Evolutionary conservation across 1,284 basidiomycete species (phyloP), one percentile per base, ranked within the genome.

Genomic region (Apiotrichum sp.): DNA sequence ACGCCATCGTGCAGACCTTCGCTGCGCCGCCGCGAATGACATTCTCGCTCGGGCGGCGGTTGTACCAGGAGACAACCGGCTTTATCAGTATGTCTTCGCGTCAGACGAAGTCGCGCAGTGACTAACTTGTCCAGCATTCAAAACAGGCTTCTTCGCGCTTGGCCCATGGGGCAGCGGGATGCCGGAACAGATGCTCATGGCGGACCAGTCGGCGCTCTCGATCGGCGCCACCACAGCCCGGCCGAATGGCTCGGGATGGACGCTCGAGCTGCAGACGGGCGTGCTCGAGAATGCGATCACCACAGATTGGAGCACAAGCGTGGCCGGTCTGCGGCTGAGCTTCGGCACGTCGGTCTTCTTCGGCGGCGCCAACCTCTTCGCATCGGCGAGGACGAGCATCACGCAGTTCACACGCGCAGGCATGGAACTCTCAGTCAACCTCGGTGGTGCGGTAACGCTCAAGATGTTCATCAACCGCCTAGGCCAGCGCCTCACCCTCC

Each of bases 401-500:
- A 74, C 74, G 8, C 64, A 69, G 40, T 62, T 67, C 53, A 65
- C 67, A 5, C 62, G 64, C 44, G 58, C 66, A 0, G 73, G 70
- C 7, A 56, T 71, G 33, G 69, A 66, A 38, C 58, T 75, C 40
- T 62, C 66, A 32, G 52, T 64, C 35, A 63, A 60, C 9, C 43
- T 69, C 2, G 55, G 57, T 11, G 71, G 70, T 29, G 70, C 69
- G 11, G 63, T 74, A 36, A 48, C 45, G 46, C 42, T 58, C 50
- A 41, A 53, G 14, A 32, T 59, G 47, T 70, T 72, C 32, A 60
- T 76, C 56, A 65, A 60, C 39, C 68, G 74, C 6, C 61, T 85
- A 3, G 81, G 82, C 3, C 84, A 86, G 62, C 77, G 78, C 42
- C 71, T 84, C 62, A 68, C 74, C 9, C 53, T 85, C 5, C 84